Evolutionary conservation across 176 grass and related monocot genomes (phyloP), one percentile per base, ranked within the genome.

Genomic region (Cenchrus fungigraminus): DNA sequence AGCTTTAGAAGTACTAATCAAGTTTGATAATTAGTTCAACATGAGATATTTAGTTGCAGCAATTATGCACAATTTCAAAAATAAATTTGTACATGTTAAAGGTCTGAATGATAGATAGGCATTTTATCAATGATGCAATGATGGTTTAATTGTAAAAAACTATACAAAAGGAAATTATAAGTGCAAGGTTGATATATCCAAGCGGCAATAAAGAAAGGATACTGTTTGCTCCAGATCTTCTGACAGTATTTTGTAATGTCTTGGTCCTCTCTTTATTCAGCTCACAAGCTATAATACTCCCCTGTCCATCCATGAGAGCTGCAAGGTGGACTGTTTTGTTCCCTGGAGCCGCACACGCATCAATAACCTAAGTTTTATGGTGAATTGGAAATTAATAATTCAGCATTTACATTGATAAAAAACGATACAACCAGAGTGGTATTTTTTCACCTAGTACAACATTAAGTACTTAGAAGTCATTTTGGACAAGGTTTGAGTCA

Each of bases 271-370:
- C 86, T 81, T 90, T 88, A 86, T 95, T 89, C 77, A 98, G 83
- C 88, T 98, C 93, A 3, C 89, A 98, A 42, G 96, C 96, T 81
- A 93, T 67, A 83, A 98, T 92, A 86, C 86, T 92, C 29, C 96
- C 96, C 70, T 93, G 84, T 67, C 93, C 93, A 74, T 90, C 89
- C 96, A 98, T 98, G 71, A 98, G 87, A 8, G 91, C 91, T 80
- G 96, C 89, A 86, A 98, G 89, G 55, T 98, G 93, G 17, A 87
- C 84, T 31, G 96, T 98, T 91, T 98, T 95, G 90, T 98, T 98
- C 92, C 96, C 96, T 87, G 96, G 96, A 91, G 96, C 93, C 85
- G 96, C 96, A 94, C 96, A 98, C 61, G 93, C 91, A 95, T 98
- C 96, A 92, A 98, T 92, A 92, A 98, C 96, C 96, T 98, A 88